Base-by-base conservation (phyloP, 371 early-diverging fungal genomes). In the Gilbertella persicaria region DNA sequence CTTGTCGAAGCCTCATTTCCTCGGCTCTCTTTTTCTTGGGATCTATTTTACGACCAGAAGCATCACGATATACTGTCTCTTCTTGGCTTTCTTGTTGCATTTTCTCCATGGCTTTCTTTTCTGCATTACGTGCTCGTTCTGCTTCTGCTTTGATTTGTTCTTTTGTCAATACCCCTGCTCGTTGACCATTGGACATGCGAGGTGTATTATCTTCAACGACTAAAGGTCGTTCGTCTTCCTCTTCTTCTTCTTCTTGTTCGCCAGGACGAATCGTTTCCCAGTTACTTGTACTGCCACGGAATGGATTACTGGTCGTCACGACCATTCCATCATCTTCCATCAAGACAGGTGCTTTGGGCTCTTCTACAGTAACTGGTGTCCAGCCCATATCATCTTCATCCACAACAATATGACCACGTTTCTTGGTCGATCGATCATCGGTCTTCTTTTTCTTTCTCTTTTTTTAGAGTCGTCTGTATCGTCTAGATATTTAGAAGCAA, bases 1-100 rank as follows among this genome's bases (percentile, higher is more conserved):
- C 71, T 30, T 75, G 77, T 45, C 72, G 73, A 25, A 73, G 67
- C 35, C 73, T 80, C 12, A 71, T 75, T 53, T 79, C 71, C 52
- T 86, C 83, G 12, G 87, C 86, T 55, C 72, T 67, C 60, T 87
- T 78, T 9, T 79, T 71, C 4, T 79, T 91, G 16, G 82, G 65
- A 60, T 93, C 87, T 20, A 90, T 72, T 55, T 85, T 86, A 16
- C 84, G 76, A 24, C 95, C 95, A 45, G 66, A 63, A 30, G 63
- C 67, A 69, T 93, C 93, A 66, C 95, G 88, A 67, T 90, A 82
- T 13, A 94, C 78, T 0, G 92, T 90, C 24, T 80, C 80, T 20
- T 85, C 83, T 23, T 60, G 64, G 48, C 36, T 62, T 56, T 25
- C 50, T 8, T 52, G 51, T 20, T 66, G 53, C 5, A 65, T 39